phyloP scores from a whole-genome alignment of 495 filamentous ascomycete genomes.

The Aspergillus carlsbadensis region DNA sequence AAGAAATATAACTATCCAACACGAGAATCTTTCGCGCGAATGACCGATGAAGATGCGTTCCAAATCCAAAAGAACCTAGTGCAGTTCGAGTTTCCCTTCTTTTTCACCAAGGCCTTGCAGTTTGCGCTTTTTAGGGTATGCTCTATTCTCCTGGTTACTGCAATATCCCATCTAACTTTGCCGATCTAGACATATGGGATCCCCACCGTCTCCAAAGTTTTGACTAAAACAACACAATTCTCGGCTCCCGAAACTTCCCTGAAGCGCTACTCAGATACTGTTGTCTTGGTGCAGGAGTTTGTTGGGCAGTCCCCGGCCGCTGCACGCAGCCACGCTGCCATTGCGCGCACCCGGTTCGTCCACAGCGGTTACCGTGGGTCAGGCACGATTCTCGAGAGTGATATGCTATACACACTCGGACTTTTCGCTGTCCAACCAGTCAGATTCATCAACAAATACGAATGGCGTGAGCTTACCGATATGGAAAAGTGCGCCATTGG shows the following conservation, averaged over 20 bases:
- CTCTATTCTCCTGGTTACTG: background rate
- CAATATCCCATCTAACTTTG: background rate
- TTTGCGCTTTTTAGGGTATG: constrained; percentile 64
- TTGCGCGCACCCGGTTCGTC: constrained; percentile 67
- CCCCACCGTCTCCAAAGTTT: constrained; percentile 57
- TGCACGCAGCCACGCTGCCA: constrained; percentile 45
- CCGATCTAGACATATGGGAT: constrained; percentile 61
- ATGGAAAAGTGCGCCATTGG: constrained; percentile 66
- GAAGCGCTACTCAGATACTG: constrained; percentile 67
- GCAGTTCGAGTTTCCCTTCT: constrained; percentile 57
- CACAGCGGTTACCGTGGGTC: constrained; percentile 58
- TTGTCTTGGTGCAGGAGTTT: constrained; percentile 57
- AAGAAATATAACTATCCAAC: constrained; percentile 51
- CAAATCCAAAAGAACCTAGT: constrained; percentile 50
- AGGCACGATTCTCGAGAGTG: constrained; percentile 60
- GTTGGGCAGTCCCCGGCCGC: constrained; percentile 46
- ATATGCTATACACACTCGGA: constrained; percentile 67
- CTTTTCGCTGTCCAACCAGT: constrained; percentile 61
- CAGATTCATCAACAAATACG: constrained; percentile 56
- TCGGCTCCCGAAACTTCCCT: constrained; percentile 48
- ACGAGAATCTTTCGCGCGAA: constrained; percentile 54
- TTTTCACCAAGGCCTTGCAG: constrained; percentile 54
- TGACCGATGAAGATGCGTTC: constrained; percentile 63
- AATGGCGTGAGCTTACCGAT: constrained; percentile 62
- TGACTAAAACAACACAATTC: constrained; percentile 60